Evolutionary conservation across 768 basidiomycete species (phyloP), one percentile per base, ranked within the genome.

Genomic region (Lactarius vividus): DNA sequence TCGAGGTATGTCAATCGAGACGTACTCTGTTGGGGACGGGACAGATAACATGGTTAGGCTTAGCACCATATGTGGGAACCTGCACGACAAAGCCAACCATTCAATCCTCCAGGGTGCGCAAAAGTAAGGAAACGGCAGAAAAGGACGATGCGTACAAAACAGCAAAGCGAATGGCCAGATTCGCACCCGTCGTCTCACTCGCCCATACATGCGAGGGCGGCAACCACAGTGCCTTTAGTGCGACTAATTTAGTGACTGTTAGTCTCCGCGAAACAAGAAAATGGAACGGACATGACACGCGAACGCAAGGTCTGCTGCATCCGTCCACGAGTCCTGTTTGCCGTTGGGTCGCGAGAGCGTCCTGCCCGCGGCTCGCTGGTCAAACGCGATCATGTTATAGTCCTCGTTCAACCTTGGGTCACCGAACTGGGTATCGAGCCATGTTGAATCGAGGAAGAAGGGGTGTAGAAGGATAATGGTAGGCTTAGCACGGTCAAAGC

Each of bases 331-430:
- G 54, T 74, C 74, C 39, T 72, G 72, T 42, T 56, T 66, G n/a
- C 68, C 72, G 57, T 64, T 67, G 9, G 59, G 69, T 3, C 69
- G 61, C n/a, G 66, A 64, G 58, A 68, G 60, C 9, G 65, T 64
- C 56, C 63, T 69, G 15, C 74, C 74, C 15, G 67, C 61, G 16
- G 72, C 68, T n/a, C 74, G 71, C 58, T 65, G 62, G 65, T 74
- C 74, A 60, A 74, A 74, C 10, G 74, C 74, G 29, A 74, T 73
- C 52, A 74, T 56, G 60, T 74, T 74, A 57, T 69, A 74, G 23
- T 57, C 52, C 26, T 58, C 61, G 44, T 68, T 63, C n/a, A 74
- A 31, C 31, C 74, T 66, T 13, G 73, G 73, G 53, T 74, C 73
- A 26, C 66, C 63, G 39, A 74, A 72, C 59, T 74, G 74, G 0